Evolutionary conservation across 305 asterid genomes (phyloP), one percentile per base, ranked within the genome.

Genomic region (Fraxinus dipetala): DNA sequence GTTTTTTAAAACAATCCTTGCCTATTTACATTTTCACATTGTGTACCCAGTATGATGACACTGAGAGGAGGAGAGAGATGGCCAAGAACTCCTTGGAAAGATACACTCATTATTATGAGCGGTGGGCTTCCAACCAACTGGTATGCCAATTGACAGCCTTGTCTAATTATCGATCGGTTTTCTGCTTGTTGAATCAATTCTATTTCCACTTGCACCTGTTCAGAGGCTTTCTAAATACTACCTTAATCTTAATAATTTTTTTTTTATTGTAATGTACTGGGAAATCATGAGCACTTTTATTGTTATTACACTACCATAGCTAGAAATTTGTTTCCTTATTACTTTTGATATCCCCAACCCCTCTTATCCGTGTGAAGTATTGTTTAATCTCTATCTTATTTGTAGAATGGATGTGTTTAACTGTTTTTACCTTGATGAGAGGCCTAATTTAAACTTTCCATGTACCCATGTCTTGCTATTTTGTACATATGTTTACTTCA

Each of bases 121-220:
- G 99, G 45, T 95, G 99, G 99, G 99, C 99, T 70, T 91, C 99
- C 76, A 95, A 95, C 85, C 98, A 94, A 89, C 85, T 91, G 92
- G 99, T 95, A 90, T 84, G 92, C 51, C 65, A 79, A 16, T 79
- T 80, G 6, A 54, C 72, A 31, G 48, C 80, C 35, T 76, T 45
- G 79, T 70, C 16, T 84, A 81, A 51, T 80, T 75, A 75, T 24
- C 11, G 32, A 2, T 0, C 13, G 24, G 20, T 20, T 43, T 24
- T 43, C 34, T 63, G 32, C 32, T 63, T 56, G 28, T 18, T 18
- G 67, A 56, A 28, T 26, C 67, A 56, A 56, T 18, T 56, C 67
- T 56, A 24, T 63, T 24, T 63, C 32, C 6, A 24, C 16, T 63
- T 63, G 28, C 14, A 63, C 32, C 32, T 1, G 6, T 63, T 59